Percentiles rank a stretch among this genome's conserved stretches.
These are phyloP conservation scores for Mortierella sp. DNA, from an alignment of 371 early-diverging fungal species.

Conservation along the genomic window DNA sequence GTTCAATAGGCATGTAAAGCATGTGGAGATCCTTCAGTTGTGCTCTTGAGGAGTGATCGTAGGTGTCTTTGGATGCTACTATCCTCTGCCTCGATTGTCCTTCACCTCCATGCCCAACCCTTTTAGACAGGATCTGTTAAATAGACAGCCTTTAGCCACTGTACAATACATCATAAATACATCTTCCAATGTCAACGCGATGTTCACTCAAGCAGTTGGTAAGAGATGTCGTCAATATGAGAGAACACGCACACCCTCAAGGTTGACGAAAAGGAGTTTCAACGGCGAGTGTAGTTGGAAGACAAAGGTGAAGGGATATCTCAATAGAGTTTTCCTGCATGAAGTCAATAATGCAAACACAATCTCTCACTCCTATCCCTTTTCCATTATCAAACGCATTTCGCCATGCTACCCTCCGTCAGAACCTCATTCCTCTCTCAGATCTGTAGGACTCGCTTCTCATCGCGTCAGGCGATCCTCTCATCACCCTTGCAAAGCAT, in stretches of 20 bases:
- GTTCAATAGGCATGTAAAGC: slow-evolving; percentile 40
- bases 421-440: slow-evolving; percentile 9
- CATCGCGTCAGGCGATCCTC: not conserved
- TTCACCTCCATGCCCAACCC: not conserved
- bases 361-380: not conserved
- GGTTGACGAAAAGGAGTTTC: too few species aligned
- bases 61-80: not conserved
- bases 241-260: too few species aligned
- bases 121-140: not conserved
- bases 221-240: too few species aligned
- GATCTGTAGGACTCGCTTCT: slow-evolving; percentile 10
- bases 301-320: too few species aligned
- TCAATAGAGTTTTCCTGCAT: too few species aligned
- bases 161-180: slow-evolving; percentile 2
- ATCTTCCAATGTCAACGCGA: not conserved
- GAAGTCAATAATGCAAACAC: too few species aligned
- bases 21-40: not conserved
- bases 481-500: slow-evolving; percentile 12
- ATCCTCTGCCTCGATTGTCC: not conserved
- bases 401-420: slow-evolving; percentile 3
- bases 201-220: too few species aligned
- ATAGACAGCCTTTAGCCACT: not conserved
- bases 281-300: too few species aligned
- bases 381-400: not conserved
- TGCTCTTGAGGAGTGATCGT: not conserved